A percentile compares a stretch with the other conserved stretches of the same genome.
Evolutionary conservation across 257 asterid species (phyloP).

Genomic region (Agastache rugosa): DNA sequence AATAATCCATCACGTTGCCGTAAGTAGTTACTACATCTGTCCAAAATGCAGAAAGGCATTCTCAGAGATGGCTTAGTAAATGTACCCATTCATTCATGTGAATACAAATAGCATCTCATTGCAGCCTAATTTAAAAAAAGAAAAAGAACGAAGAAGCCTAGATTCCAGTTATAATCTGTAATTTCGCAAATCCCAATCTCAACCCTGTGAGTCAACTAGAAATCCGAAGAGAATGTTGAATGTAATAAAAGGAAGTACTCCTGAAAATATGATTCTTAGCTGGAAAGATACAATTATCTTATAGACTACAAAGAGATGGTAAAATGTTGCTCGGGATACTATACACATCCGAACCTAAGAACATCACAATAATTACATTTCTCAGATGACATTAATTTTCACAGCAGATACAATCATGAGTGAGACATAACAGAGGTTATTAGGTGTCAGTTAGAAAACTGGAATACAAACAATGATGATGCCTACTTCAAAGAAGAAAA

Average conservation of each 20-base stretch:
- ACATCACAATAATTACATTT: background rate
- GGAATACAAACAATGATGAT: slow-evolving; percentile 8
- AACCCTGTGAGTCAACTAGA: background rate
- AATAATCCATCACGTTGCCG: slow-evolving; percentile 59
- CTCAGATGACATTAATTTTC: background rate
- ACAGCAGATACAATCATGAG: background rate
- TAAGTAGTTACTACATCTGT: slow-evolving; percentile 55
- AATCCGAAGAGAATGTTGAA: background rate
- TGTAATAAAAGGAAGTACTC: background rate
- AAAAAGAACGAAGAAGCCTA: too few relatives aligned
- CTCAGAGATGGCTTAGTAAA: slow-evolving; percentile 31
- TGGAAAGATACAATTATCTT: background rate
- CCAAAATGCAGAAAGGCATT: slow-evolving; percentile 35
- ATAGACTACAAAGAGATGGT: background rate
- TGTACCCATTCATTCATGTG: slow-evolving; percentile 5
- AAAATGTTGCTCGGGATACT: background rate
- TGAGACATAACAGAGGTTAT: background rate
- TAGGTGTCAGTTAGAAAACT: background rate
- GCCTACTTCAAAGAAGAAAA: background rate
- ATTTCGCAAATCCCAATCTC: background rate
- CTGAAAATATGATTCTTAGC: background rate
- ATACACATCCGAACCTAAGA: background rate
- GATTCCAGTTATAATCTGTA: slow-evolving; percentile 11
- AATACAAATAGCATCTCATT: slow-evolving; percentile 12
- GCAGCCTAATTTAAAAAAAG: background rate